These are phyloP conservation scores for Elsinoe arachidis DNA, from an alignment of 2,329 filamentous ascomycete species.

Conservation along the genomic window DNA sequence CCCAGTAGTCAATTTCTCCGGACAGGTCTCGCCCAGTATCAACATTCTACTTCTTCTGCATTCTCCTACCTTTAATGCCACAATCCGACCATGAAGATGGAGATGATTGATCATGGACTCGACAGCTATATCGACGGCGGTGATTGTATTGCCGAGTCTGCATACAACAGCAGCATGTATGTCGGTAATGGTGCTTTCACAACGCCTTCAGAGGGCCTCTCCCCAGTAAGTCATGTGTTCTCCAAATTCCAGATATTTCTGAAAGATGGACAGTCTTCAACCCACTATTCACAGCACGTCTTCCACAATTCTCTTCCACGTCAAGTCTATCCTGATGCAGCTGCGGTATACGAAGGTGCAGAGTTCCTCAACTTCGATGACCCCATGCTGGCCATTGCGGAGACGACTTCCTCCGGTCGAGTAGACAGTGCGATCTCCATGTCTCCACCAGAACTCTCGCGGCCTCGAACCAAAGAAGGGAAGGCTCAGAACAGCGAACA, in stretches of 20 bases:
- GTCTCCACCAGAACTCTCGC: not conserved
- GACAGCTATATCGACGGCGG: too few relatives aligned
- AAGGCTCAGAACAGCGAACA: slow-evolving; percentile 19
- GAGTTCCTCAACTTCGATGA: not conserved
- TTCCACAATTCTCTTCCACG: not conserved
- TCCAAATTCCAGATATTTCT: not conserved
- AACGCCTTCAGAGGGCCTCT: not conserved
- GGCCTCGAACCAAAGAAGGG: not conserved
- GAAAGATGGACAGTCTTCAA: not conserved
- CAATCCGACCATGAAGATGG: not conserved
- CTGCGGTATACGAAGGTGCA: not conserved
- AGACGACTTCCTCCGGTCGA: not conserved
- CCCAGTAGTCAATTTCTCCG: too few relatives aligned
- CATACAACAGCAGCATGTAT: not conserved
- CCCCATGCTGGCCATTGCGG: not conserved
- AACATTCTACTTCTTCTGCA: too few relatives aligned
- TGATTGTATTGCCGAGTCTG: too few relatives aligned
- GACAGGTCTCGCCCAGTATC: too few relatives aligned
- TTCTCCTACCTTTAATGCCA: too few relatives aligned
- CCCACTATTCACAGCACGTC: not conserved
- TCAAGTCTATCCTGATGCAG: not conserved
- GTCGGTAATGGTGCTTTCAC: not conserved
- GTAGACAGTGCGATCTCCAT: not conserved
- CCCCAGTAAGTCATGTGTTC: not conserved
- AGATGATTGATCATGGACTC: not conserved